Evolutionary conservation across 2,329 filamentous ascomycete species (phyloP), one percentile per base, ranked within the genome.

Genomic region (Neonectria neomacrospora): DNA sequence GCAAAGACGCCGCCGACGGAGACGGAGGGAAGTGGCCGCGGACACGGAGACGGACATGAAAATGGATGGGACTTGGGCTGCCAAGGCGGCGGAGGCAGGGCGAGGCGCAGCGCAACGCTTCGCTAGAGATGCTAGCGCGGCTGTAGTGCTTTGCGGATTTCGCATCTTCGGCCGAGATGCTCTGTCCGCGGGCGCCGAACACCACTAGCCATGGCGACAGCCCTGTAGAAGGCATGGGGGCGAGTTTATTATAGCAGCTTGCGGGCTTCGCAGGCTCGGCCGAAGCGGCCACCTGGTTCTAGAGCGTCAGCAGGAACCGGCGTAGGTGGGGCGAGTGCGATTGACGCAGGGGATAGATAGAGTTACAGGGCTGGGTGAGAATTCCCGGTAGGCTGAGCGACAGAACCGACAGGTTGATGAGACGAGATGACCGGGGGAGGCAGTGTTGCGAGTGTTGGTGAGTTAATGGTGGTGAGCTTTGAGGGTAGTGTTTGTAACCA

Each of bases 1-100:
- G 22, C 28, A 8, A 45, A 41, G 30, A 45, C 37, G 37, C 7
- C 44, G 59, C 54, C 59, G 59, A 62, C 48, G 59, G 59, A 48
- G 54, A 32, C 59, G 59, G 59, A 57, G 59, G 9, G n/a, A 12
- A 8, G 7, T 11, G 7, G 22, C n/a, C 28, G 37, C 26, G 42
- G 44, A 44, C 7, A 37, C 54, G 54, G 59, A 58, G 20, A 41
- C 45, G 59, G 59, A 52, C 39, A 39, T 41, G 54, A 48, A 34
- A 42, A 32, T 30, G 45, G n/a, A 39, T 6, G 22, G 37, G 45
- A 11, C 26, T 52, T 32, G 20, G 39, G n/a, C 22, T 23, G 26
- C 18, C 34, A 37, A 37, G 18, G 5, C 16, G 16, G 42, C 20
- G 56, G 50, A 39, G 57, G 39, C 30, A 32, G 47, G 47, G n/a